Evolutionary conservation across 2,329 filamentous ascomycete genomes (phyloP).

Genomic region (Atkinsonella hypoxylon): DNA sequence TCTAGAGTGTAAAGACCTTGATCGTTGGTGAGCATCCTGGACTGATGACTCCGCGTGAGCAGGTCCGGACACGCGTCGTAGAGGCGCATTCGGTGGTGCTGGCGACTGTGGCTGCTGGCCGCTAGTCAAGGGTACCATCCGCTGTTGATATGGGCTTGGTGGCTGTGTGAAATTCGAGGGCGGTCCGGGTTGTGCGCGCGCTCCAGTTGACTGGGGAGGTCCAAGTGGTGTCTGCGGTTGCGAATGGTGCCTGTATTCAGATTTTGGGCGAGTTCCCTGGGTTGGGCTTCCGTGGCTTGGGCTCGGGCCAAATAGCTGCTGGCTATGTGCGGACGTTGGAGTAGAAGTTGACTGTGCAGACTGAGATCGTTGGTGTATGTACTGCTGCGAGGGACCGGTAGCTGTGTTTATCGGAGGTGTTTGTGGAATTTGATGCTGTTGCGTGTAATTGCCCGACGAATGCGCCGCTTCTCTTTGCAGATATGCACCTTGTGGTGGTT

Average conservation of each 20-base stretch:
- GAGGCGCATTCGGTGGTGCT: constrained; percentile 12
- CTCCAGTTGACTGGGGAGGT: constrained; percentile 29
- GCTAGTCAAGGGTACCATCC: constrained; percentile 17
- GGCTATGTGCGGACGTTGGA: constrained; percentile 49
- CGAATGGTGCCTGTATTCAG: constrained; percentile 35
- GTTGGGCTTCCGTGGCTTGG: constrained; percentile 43
- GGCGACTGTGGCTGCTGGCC: constrained; percentile 21
- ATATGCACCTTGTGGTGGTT: constrained; percentile 33
- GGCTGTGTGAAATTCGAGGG: constrained; percentile 34
- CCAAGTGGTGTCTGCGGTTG: constrained; percentile 43
- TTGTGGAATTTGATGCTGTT: constrained; percentile 32
- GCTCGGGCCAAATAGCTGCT: constrained; percentile 39
- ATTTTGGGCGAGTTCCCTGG: constrained; percentile 29
- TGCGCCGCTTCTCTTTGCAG: constrained; percentile 26
- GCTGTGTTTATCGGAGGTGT: constrained; percentile 37
- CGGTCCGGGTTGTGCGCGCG: constrained; percentile 28
- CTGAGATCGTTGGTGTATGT: constrained; percentile 38
- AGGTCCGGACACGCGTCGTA: constrained; percentile 23
- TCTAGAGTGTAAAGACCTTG: constrained; percentile 47
- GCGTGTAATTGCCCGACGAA: constrained; percentile 28
- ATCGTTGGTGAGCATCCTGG: constrained; percentile 33
- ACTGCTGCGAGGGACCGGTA: constrained; percentile 22
- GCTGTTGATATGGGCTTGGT: constrained; percentile 50
- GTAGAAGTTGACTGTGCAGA: constrained; percentile 48
- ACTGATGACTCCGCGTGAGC: constrained; percentile 31